Evolutionary conservation across 495 filamentous ascomycete species (phyloP).

Genomic region (Neohortaea acidophila): DNA sequence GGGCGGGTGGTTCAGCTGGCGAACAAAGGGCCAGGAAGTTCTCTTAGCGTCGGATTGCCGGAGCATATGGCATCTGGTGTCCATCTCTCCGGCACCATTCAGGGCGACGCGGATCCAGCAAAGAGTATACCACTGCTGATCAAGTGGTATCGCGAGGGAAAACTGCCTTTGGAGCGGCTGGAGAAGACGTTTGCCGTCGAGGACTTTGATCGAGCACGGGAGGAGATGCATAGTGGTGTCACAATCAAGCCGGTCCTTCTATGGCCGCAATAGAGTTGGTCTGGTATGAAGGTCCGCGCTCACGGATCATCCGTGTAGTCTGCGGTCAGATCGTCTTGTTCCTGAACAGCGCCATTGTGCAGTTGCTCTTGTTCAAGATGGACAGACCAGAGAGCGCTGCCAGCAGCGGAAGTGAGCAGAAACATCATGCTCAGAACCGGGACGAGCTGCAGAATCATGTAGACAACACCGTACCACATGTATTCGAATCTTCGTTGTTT

Average conservation of each 20-base stretch:
- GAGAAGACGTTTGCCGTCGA: conserved; percentile 42
- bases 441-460: conserved; percentile 45
- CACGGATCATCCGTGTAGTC: conserved; percentile 11
- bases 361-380: conserved; percentile 34
- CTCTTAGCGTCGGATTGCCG: conserved; percentile 1
- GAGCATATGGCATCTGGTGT: conserved; percentile 1
- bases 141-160: conserved; percentile 21
- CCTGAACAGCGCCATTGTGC: not conserved
- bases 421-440: conserved; percentile 53
- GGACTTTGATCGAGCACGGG: conserved; percentile 39
- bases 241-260: conserved; percentile 20
- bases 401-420: conserved; percentile 47
- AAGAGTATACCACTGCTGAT: conserved; percentile 16
- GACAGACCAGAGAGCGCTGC: conserved; percentile 47
- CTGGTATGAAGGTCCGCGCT: too few relatives aligned
- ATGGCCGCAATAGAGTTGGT: conserved; percentile 13
- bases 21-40: conserved; percentile 1
- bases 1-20: conserved; percentile 3
- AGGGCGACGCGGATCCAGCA: conserved; percentile 12
- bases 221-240: conserved; percentile 29
- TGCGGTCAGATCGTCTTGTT: conserved; percentile 6
- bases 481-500: conserved; percentile 40
- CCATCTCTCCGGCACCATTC: conserved; percentile 1
- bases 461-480: conserved; percentile 51
- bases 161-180: conserved; percentile 21